Conservation (phyloP, 1,284 basidiomycete genomes). For the Pyrrhoderma lamaoense region DNA sequence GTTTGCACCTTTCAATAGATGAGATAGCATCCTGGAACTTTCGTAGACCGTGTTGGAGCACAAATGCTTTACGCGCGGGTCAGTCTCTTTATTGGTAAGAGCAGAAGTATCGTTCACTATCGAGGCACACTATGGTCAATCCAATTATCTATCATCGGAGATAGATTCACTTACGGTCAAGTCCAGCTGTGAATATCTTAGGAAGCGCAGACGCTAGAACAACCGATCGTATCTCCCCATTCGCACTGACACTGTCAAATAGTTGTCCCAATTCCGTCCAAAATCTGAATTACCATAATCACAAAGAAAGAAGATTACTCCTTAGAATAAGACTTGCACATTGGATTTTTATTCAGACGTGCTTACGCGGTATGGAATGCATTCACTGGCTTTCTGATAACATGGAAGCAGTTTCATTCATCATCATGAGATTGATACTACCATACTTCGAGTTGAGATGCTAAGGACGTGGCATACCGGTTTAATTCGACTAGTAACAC, state of each 20-base stretch:
- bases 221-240: constrained; percentile 57
- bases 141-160: neutral
- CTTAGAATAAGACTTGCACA: no score
- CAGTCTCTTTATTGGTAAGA: constrained; percentile 27
- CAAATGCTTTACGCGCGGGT: constrained; percentile 51
- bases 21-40: constrained; percentile 72
- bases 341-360: neutral
- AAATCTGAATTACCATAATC: constrained; percentile 38
- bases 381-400: constrained; percentile 65
- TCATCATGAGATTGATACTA: neutral
- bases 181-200: constrained; percentile 74
- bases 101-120: constrained; percentile 19
- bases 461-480: constrained; percentile 31
- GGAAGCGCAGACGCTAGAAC: constrained; percentile 66
- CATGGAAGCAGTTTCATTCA: no score
- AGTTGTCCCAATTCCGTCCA: constrained; percentile 63
- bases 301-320: constrained; percentile 2
- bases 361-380: constrained; percentile 60
- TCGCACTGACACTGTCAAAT: constrained; percentile 50
- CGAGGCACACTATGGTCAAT: neutral
- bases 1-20: constrained; percentile 61
- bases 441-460: neutral
- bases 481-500: constrained; percentile 49
- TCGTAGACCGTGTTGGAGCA: constrained; percentile 43
- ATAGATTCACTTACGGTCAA: constrained; percentile 56